Percentiles rank a stretch among this genome's conserved stretches.
These are phyloP conservation scores for Magnolia officinalis DNA, from an alignment of 164 flowering plant species.

Conservation along the genomic window DNA sequence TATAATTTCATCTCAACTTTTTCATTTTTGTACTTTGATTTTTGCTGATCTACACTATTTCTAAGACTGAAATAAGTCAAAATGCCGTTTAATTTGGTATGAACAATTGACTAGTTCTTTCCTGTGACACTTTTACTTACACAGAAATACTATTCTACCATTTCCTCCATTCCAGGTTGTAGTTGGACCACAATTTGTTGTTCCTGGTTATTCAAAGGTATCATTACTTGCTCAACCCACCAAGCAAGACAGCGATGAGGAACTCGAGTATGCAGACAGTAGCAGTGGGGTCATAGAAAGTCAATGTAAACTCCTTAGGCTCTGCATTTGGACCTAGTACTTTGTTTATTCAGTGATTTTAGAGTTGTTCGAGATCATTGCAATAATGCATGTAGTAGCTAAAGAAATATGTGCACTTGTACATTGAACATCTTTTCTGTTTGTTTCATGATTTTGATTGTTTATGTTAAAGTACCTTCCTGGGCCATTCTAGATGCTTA, in stretches of 20 bases:
- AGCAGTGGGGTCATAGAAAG: slow-evolving; percentile 43
- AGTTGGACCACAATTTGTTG: slow-evolving; percentile 64
- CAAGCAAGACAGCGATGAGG: slow-evolving; percentile 91
- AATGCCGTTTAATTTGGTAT: neutral
- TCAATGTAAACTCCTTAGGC: slow-evolving; percentile 37
- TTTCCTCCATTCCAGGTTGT: slow-evolving; percentile 50
- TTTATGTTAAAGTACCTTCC: neutral
- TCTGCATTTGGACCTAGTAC: neutral
- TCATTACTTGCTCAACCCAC: slow-evolving; percentile 79
- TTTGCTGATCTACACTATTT: neutral
- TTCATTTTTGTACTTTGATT: neutral
- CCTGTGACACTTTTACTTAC: neutral
- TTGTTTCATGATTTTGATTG: neutral
- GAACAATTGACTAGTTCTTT: neutral
- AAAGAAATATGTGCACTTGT: neutral
- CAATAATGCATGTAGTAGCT: neutral
- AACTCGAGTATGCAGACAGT: slow-evolving; percentile 92
- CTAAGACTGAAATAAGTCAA: neutral
- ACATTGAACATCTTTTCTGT: neutral
- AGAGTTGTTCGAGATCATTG: neutral
- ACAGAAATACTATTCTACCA: neutral
- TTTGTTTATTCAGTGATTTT: slow-evolving; percentile 5
- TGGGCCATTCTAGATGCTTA: neutral
- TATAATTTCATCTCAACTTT: neutral
- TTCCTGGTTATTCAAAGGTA: slow-evolving; percentile 91